phyloP scores from a whole-genome alignment of 192 early-diverging fungal genomes.

The Geranomyces variabilis region DNA sequence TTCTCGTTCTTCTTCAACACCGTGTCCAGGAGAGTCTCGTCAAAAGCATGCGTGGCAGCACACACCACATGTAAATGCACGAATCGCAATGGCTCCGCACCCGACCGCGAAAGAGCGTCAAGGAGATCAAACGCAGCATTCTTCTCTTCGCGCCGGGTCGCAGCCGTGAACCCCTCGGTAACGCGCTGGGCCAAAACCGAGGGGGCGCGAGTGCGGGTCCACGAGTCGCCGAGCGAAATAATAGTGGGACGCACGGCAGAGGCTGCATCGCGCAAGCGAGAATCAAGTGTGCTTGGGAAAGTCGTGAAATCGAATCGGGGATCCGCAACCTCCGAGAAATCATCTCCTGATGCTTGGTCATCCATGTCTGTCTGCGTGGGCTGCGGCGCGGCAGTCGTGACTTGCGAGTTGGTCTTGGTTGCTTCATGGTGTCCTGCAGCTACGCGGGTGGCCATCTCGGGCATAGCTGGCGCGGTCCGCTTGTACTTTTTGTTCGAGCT shows the following conservation, averaged over 20 bases:
- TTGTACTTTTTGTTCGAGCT: not conserved
- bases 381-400: too few relatives aligned
- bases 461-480: not conserved
- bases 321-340: not conserved
- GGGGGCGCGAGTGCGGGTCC: not conserved
- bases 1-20: conserved; percentile 30
- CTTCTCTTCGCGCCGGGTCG: not conserved
- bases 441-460: too few relatives aligned
- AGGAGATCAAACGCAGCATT: conserved; percentile 30
- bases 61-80: conserved; percentile 32
- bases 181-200: not conserved
- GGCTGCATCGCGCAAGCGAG: not conserved
- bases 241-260: conserved; percentile 16
- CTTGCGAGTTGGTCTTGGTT: too few relatives aligned
- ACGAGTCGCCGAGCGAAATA: conserved; percentile 12
- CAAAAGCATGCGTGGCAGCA: conserved; percentile 33
- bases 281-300: conserved; percentile 3
- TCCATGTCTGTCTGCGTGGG: not conserved
- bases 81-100: conserved; percentile 4
- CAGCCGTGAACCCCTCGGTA: not conserved
- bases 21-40: conserved; percentile 31
- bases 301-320: conserved; percentile 12
- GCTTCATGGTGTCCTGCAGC: too few relatives aligned
- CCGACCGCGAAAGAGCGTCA: conserved; percentile 33
- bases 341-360: not conserved